phyloP scores from a whole-genome alignment of 2,329 filamentous ascomycete species.

The Penicillium sp. region DNA sequence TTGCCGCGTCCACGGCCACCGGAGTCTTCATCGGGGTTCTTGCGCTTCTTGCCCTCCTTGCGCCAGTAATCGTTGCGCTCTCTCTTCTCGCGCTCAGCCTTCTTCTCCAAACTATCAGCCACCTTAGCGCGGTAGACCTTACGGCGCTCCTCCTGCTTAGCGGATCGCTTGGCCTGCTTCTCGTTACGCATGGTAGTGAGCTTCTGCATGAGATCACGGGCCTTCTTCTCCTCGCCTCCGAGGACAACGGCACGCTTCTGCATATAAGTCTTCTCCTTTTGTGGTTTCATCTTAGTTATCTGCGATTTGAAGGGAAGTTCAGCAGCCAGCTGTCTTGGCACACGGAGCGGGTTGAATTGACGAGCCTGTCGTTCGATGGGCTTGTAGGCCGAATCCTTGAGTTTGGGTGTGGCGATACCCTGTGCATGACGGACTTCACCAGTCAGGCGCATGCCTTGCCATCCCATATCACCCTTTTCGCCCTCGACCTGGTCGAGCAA shows the following conservation, averaged over 20 bases:
- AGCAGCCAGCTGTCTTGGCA: constrained; percentile 59
- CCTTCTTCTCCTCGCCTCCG: constrained; percentile 82
- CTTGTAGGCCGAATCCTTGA: constrained; percentile 83
- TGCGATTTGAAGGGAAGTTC: constrained; percentile 91
- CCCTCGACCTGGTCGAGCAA: constrained; percentile 62
- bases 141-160: constrained; percentile 84
- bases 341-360: constrained; percentile 68
- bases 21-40: constrained; percentile 54
- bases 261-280: constrained; percentile 80
- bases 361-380: constrained; percentile 59
- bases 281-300: constrained; percentile 75
- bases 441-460: constrained; percentile 91
- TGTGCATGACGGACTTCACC: constrained; percentile 82
- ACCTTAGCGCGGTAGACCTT: constrained; percentile 80
- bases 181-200: constrained; percentile 87
- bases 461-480: constrained; percentile 47
- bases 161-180: constrained; percentile 76
- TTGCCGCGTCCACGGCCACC: constrained; percentile 50
- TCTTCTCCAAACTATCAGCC: constrained; percentile 78
- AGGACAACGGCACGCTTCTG: constrained; percentile 92
- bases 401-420: constrained; percentile 71
- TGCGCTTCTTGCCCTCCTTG: constrained; percentile 80
- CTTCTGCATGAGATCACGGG: constrained; percentile 87
- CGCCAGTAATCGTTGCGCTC: constrained; percentile 93
- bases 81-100: constrained; percentile 78